phyloP scores from a whole-genome alignment of 2,329 filamentous ascomycete species.

The Trichoderma sp. region DNA sequence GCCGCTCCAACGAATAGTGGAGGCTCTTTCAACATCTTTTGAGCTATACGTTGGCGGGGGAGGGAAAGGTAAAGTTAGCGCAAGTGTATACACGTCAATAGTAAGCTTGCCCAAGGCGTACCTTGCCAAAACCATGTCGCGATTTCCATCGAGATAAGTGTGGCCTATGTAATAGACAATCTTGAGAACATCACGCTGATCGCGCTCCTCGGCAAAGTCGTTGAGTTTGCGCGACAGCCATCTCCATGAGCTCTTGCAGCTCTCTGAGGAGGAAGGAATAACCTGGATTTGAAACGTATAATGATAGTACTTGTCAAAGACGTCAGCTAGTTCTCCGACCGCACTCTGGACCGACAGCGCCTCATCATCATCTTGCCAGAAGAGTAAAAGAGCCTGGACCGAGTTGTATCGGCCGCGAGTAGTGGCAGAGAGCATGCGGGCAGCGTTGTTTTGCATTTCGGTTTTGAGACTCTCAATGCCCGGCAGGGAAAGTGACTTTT shows the following conservation, averaged over 20 bases:
- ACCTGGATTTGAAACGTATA: conserved; percentile 51
- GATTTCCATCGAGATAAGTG: conserved; percentile 55
- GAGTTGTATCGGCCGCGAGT: conserved; percentile 55
- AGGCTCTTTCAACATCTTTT: conserved; percentile 46
- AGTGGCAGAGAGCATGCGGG: conserved; percentile 52
- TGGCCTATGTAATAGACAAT: conserved; percentile 61
- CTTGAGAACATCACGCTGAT: conserved; percentile 59
- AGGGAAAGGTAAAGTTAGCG: background rate
- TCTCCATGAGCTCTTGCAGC: conserved; percentile 52
- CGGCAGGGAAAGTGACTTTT: conserved; percentile 52
- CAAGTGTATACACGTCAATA: background rate
- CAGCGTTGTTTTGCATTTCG: conserved; percentile 54
- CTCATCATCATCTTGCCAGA: conserved; percentile 59
- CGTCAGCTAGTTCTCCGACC: conserved; percentile 51
- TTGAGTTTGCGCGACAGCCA: conserved; percentile 56
- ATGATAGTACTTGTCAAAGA: conserved; percentile 55
- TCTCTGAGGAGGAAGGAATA: conserved; percentile 53
- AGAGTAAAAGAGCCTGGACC: conserved; percentile 56
- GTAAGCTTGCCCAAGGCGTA: conserved; percentile 31
- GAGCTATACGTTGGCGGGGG: conserved; percentile 43
- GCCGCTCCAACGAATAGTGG: conserved; percentile 56
- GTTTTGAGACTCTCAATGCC: conserved; percentile 54
- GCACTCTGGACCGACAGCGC: conserved; percentile 42
- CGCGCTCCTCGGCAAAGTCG: conserved; percentile 55
- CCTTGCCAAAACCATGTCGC: conserved; percentile 61